phyloP scores from a whole-genome alignment of 2,329 filamentous ascomycete genomes.

The Pestalotiopsis fici region DNA sequence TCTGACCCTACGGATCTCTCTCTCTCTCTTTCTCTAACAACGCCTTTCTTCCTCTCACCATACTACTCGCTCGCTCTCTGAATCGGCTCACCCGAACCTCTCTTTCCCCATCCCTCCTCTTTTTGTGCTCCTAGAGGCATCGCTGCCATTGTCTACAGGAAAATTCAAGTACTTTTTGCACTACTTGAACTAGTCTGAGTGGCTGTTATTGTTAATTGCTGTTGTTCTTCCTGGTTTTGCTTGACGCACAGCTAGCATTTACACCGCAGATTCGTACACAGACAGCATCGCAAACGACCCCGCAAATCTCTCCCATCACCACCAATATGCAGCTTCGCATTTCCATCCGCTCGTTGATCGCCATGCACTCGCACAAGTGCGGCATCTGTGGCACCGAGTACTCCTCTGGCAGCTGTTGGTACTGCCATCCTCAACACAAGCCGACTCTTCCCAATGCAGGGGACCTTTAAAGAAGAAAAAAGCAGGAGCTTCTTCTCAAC shows the following conservation, averaged over 20 bases:
- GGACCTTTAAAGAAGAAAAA: neutral
- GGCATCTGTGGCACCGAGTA: constrained; percentile 36
- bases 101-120: neutral
- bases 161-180: neutral
- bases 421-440: constrained; percentile 34
- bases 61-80: neutral
- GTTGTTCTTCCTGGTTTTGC: no score
- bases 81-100: neutral
- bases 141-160: neutral
- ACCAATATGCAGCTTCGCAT: constrained; percentile 3
- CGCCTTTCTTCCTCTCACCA: neutral
- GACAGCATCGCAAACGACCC: neutral
- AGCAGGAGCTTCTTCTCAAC: neutral
- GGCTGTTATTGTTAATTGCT: neutral
- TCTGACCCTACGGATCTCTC: neutral
- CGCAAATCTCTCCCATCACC: neutral
- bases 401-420: constrained; percentile 35
- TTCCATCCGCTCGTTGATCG: constrained; percentile 17
- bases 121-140: neutral
- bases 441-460: constrained; percentile 11
- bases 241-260: neutral
- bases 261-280: neutral
- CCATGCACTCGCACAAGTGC: constrained; percentile 32
- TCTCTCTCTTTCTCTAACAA: neutral
- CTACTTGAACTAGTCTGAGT: neutral